phyloP scores from a whole-genome alignment of 352 stramenopile genomes.

The Paralagenidium karlingii region DNA sequence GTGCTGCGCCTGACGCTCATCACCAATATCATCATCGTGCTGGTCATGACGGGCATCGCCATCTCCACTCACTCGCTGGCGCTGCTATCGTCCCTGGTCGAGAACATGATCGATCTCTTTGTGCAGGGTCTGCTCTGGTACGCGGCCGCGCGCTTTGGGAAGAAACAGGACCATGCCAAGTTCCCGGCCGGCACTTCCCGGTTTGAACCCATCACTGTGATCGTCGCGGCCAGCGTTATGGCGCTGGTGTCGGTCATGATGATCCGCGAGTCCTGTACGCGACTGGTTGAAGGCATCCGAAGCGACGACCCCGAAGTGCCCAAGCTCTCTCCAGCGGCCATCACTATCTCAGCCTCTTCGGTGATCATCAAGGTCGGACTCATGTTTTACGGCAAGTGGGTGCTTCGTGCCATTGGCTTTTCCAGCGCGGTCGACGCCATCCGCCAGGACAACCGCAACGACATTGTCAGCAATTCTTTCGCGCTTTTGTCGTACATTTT shows the following conservation, averaged over 20 bases:
- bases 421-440: slow-evolving; percentile 41
- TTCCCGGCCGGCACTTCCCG: slow-evolving; percentile 86
- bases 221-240: slow-evolving; percentile 88
- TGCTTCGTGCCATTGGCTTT: too few species aligned
- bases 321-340: too few species aligned
- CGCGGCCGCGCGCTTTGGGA: slow-evolving; percentile 79
- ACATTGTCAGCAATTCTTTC: slow-evolving; percentile 86
- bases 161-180: slow-evolving; percentile 73
- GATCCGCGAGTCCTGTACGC: slow-evolving; percentile 40
- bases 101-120: slow-evolving; percentile 89
- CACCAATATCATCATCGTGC: slow-evolving; percentile 53
- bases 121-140: slow-evolving; percentile 85
- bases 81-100: slow-evolving; percentile 83
- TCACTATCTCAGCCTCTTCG: too few species aligned
- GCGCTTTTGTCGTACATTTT: slow-evolving; percentile 67
- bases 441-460: slow-evolving; percentile 91
- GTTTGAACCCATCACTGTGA: slow-evolving; percentile 88
- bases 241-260: slow-evolving; percentile 79
- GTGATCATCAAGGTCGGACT: too few species aligned
- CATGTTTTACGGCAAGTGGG: too few species aligned
- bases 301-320: too few species aligned
- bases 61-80: slow-evolving; percentile 79
- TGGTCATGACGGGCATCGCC: slow-evolving; percentile 55
- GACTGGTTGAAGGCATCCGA: too few species aligned
- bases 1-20: slow-evolving; percentile 37